Evolutionary conservation across 179 eudicot species (phyloP).

Genomic region (Silene vulgaris): DNA sequence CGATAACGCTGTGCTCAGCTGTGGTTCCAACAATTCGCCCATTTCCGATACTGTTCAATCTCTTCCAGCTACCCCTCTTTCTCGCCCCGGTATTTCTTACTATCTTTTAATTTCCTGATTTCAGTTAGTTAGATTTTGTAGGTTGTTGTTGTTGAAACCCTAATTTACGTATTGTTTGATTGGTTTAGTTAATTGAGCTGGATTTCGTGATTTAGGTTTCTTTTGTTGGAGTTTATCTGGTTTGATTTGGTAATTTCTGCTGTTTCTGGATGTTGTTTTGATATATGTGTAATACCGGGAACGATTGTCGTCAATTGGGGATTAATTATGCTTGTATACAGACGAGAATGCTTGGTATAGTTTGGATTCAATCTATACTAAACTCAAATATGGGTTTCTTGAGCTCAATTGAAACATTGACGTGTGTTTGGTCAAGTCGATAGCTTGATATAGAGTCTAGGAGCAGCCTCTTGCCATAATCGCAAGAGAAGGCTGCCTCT

Average conservation of each 20-base stretch:
- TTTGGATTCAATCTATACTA: not conserved
- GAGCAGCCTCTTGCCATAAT: too few relatives aligned
- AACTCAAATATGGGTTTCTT: not conserved
- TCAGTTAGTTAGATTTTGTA: not conserved
- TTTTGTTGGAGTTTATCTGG: not conserved
- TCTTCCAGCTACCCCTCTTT: slow-evolving; percentile 19
- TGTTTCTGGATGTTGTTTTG: not conserved
- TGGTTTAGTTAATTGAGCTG: not conserved
- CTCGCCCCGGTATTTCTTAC: slow-evolving; percentile 21
- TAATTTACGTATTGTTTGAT: not conserved
- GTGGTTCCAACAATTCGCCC: slow-evolving; percentile 28
- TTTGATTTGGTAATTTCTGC: not conserved
- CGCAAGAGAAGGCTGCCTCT: too few relatives aligned
- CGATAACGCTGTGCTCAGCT: not conserved
- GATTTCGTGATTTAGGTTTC: not conserved
- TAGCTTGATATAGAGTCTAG: not conserved
- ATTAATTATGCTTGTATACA: not conserved
- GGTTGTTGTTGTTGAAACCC: not conserved
- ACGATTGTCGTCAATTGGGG: not conserved
- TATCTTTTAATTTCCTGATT: not conserved
- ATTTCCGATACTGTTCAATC: slow-evolving; percentile 7
- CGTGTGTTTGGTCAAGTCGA: not conserved
- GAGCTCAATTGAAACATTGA: not conserved
- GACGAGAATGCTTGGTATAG: not conserved
- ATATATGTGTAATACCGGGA: not conserved